Evolutionary conservation across 73 alveolate species (phyloP).

Genomic region (Urostyla sp.): DNA sequence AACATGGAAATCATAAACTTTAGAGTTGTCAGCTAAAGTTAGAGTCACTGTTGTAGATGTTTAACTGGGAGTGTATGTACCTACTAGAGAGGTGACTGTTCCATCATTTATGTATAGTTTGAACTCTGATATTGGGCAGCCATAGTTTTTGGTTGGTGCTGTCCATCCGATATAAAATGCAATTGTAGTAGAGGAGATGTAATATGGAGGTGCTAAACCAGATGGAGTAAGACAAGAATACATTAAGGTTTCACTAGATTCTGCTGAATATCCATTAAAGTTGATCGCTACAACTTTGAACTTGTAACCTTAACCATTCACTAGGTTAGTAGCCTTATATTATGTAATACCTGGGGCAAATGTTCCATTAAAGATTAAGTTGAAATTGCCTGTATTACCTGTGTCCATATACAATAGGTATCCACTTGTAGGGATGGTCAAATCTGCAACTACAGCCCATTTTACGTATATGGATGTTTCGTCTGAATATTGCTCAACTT

Average conservation of each 20-base stretch:
- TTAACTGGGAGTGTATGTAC: constrained; percentile 12
- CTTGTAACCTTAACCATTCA: constrained; percentile 47
- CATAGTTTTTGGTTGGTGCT: constrained; percentile 53
- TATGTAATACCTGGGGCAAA: constrained; percentile 49
- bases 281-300: constrained; percentile 53
- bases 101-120: constrained; percentile 59
- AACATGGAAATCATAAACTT: constrained; percentile 40
- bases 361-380: constrained; percentile 32
- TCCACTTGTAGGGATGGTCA: constrained; percentile 61
- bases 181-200: constrained; percentile 43
- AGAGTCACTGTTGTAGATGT: constrained; percentile 8
- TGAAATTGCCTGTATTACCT: constrained; percentile 55
- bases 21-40: constrained; percentile 41
- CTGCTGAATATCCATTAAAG: constrained; percentile 64
- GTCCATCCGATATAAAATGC: constrained; percentile 40
- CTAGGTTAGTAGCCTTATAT: background rate
- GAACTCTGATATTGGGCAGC: constrained; percentile 61
- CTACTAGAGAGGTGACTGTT: constrained; percentile 14
- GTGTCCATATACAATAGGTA: constrained; percentile 60
- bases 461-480: constrained; percentile 36
- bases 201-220: constrained; percentile 32
- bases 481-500: background rate
- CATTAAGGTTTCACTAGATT: constrained; percentile 5
- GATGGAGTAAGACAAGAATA: constrained; percentile 56
- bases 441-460: constrained; percentile 56